Percentiles rank a stretch among this genome's conserved stretches.
phyloP scores from a whole-genome alignment of 2,329 filamentous ascomycete genomes.

The Apiospora koreana region DNA sequence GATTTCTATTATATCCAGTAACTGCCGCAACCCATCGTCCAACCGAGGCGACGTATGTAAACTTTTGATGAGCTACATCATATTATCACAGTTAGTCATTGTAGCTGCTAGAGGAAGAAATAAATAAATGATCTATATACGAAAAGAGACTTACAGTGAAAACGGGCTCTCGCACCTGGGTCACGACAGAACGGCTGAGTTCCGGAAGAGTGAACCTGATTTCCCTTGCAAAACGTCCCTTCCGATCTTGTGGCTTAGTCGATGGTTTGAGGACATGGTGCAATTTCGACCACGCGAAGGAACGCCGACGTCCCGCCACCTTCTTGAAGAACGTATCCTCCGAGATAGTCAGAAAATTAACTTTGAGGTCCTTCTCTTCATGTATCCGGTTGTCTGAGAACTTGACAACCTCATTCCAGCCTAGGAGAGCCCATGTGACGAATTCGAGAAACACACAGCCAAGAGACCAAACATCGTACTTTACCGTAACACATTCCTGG shows the following conservation, averaged over 20 bases:
- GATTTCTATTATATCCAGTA: background rate
- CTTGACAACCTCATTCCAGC: conserved; percentile 17
- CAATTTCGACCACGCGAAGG: background rate
- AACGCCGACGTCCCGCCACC: background rate
- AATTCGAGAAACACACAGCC: conserved; percentile 21
- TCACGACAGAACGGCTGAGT: background rate
- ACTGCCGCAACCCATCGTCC: background rate
- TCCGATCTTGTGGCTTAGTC: background rate
- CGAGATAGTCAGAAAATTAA: rapidly evolving
- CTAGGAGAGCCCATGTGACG: conserved; percentile 20
- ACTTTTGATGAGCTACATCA: background rate
- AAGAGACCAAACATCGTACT: conserved; percentile 20
- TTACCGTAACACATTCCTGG: conserved; percentile 5
- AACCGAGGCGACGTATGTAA: background rate
- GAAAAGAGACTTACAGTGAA: background rate
- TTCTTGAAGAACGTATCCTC: background rate
- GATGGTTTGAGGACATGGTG: background rate
- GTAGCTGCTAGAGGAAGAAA: background rate
- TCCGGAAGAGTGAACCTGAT: background rate
- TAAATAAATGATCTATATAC: background rate
- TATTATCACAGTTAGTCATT: too few relatives aligned
- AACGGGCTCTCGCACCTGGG: background rate
- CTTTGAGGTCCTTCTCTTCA: background rate
- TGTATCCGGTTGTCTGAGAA: background rate
- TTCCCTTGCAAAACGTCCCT: background rate